Base-by-base conservation (phyloP, 2,329 filamentous ascomycete genomes). In the Claviceps arundinis region DNA sequence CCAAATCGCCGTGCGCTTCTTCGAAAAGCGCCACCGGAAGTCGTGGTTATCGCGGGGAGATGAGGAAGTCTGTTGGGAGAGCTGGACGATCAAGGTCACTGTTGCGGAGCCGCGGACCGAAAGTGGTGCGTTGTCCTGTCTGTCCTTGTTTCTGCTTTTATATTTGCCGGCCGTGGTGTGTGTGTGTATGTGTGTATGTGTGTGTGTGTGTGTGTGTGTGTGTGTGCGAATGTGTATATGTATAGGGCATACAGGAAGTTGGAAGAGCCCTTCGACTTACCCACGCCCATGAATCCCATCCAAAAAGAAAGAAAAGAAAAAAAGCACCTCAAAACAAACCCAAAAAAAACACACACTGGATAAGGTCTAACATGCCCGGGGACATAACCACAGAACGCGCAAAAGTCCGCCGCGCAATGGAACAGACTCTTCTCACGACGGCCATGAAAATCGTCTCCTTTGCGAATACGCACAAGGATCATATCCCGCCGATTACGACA, bases 21-120 rank as follows among this genome's bases (percentile, higher is more conserved):
- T 94, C 60, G 91, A 98, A 72, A 93, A 91, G 76, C 86, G 84
- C 65, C 78, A 90, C 55, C 80, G 85, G 60, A 93, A 90, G 73
- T 78, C 81, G 2, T 90, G 87, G 66, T 84, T 87, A 68, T 85
- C 89, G 71, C 78, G 68, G 61, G 85, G 81, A 24, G 91, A 96
- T 58, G 90, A 97, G 66, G 90, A 96, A 67, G 82, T 96, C 17
- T 95, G 89, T 67, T 98, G 93, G 93, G 93, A 97, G 74, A 83
- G 82, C 63, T 98, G 93, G 93, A 89, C 87, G 45, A 72, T 98
- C 58, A 88, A 94, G 68, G 87, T 97, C 49, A 94, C 89, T n/a
- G 82, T 96, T 52, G 88, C 89, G 9, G 89, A 89, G 60, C 90
- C 91, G 34, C 76, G 85, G 62, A 95, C 88, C 11, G 91, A 97